These are phyloP conservation scores for Tetrapyrgos nigripes DNA, from an alignment of 1,284 basidiomycete species.

Conservation along the genomic window DNA sequence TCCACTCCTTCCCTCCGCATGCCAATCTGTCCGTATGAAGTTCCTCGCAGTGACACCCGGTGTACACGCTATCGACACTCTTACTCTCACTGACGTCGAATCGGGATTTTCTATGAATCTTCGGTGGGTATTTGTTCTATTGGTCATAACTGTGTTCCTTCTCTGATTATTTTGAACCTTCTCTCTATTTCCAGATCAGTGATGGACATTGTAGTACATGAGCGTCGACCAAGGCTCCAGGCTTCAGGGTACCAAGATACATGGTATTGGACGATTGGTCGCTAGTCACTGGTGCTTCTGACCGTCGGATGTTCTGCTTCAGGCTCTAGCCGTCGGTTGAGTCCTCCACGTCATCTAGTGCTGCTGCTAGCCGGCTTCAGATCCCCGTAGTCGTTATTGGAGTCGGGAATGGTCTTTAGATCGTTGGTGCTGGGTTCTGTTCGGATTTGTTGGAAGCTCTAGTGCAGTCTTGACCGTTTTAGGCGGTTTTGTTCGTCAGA, in stretches of 20 bases:
- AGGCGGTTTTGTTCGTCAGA: no score
- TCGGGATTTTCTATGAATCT: slow-evolving; percentile 77
- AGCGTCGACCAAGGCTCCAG: neutral
- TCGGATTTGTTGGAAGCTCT: no score
- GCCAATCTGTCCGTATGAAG: slow-evolving; percentile 86
- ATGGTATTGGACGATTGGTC: no score
- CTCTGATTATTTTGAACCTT: neutral
- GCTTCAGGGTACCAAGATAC: neutral
- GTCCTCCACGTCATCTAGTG: no score
- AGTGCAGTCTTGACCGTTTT: no score
- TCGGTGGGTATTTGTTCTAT: slow-evolving; percentile 57
- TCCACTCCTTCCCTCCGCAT: slow-evolving; percentile 80
- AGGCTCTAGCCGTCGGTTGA: no score
- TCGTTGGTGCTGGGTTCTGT: no score
- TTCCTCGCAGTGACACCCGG: slow-evolving; percentile 85
- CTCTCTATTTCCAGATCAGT: slow-evolving; percentile 8
- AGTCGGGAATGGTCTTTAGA: no score
- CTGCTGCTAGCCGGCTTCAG: no score
- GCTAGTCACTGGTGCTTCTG: no score
- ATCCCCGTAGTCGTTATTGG: no score
- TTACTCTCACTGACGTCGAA: slow-evolving; percentile 79
- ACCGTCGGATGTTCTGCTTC: no score
- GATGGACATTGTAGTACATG: slow-evolving; percentile 19
- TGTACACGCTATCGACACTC: slow-evolving; percentile 76
- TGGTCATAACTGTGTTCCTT: neutral